Evolutionary conservation across 495 filamentous ascomycete species (phyloP).

Genomic region (Aspergillus carlsbadensis): DNA sequence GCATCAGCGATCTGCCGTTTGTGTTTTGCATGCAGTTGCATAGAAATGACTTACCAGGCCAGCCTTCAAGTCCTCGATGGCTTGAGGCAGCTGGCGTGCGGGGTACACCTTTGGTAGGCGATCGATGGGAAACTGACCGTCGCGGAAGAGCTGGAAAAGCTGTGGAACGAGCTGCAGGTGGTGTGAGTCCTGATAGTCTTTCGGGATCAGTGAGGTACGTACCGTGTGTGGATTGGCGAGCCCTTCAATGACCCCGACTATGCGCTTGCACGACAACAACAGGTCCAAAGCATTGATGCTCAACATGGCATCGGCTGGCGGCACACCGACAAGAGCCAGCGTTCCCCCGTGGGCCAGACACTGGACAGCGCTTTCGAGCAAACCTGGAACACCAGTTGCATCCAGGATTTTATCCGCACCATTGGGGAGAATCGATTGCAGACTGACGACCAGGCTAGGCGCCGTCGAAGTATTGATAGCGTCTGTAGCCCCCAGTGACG

Average conservation of each 20-base stretch:
- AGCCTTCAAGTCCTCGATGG: slow-evolving; percentile 33
- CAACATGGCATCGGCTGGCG: slow-evolving; percentile 32
- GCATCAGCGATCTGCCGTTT: neutral
- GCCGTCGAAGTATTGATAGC: slow-evolving; percentile 32
- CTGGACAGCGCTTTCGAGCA: slow-evolving; percentile 33
- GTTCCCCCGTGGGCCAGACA: slow-evolving; percentile 35
- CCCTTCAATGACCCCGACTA: slow-evolving; percentile 33
- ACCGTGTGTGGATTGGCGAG: slow-evolving; percentile 26
- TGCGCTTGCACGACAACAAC: slow-evolving; percentile 27
- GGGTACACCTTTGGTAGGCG: slow-evolving; percentile 34
- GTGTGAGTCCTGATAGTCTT: neutral
- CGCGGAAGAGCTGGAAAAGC: slow-evolving; percentile 37
- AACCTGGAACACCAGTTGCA: slow-evolving; percentile 35
- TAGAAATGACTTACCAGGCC: slow-evolving; percentile 25
- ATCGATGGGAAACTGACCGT: slow-evolving; percentile 44
- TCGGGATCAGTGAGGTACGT: neutral
- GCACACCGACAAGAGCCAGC: slow-evolving; percentile 43
- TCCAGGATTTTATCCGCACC: slow-evolving; percentile 42
- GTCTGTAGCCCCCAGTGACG: slow-evolving; percentile 43
- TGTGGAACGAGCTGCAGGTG: slow-evolving; percentile 25
- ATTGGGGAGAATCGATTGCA: slow-evolving; percentile 26
- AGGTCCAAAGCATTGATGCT: slow-evolving; percentile 26
- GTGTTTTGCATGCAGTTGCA: neutral
- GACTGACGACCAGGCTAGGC: slow-evolving; percentile 23
- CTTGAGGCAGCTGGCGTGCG: slow-evolving; percentile 24